Base-by-base conservation (phyloP, 2,329 filamentous ascomycete species). In the Aspergillus ustus region DNA sequence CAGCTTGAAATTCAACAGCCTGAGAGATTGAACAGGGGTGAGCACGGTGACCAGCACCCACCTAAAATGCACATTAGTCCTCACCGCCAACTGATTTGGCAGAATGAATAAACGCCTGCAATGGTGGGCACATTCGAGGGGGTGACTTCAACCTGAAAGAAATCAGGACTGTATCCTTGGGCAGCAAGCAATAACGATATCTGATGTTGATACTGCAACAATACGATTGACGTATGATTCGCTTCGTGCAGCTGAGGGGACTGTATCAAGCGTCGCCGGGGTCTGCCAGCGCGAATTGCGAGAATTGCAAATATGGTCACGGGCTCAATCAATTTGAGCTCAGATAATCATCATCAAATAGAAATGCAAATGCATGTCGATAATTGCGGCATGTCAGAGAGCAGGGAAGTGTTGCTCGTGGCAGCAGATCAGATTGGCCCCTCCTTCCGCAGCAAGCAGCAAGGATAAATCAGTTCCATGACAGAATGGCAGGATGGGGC, bases 381-480 rank as follows among this genome's bases (percentile, higher is more conserved):
- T 59, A 51, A 58, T 55, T 60, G 52, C 57, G 48, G 57, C 57
- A 59, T 59, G 62, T 59, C 62, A 63, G 57, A 60, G 57, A 60
- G 53, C 57, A 29, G 28, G 52, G 53, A 22, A 52, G 59, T 63
- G 56, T n/a, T 63, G 57, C 58, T 55, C 60, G 25, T 61, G 55
- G 19, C 53, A 59, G 45, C 22, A 44, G 29, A 49, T 50, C 29
- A 52, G 51, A 63, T 56, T 55, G 46, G 59, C 53, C 51, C 62
- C 60, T 51, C 51, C 59, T 63, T 66, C 63, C 57, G 62, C 63
- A 59, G 59, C 46, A 59, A 22, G 25, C 63, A 59, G 59, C 46
- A 59, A 22, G 29, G 66, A 70, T 70, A 65, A 68, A 61, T 64
- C 65, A 46, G 65, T 68, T 71, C 63, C 6, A 29, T 17, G 7